These are phyloP conservation scores for Capsella bursapastoris DNA, from an alignment of 345 rosid genomes.

Conservation along the genomic window DNA sequence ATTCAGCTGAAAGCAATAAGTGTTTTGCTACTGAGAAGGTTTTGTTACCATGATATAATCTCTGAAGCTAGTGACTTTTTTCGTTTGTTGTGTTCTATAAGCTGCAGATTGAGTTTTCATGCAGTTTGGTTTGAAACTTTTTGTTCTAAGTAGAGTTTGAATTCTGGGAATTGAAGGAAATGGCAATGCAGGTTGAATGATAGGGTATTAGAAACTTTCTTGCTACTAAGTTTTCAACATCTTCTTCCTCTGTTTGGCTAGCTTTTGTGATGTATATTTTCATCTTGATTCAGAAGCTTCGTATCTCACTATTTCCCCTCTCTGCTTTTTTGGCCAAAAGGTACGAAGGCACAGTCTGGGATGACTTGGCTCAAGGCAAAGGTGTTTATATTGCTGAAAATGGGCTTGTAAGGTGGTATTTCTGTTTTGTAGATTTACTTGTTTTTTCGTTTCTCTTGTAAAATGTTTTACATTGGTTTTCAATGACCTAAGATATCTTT, in stretches of 20 bases:
- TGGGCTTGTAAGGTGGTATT: constrained; percentile 74
- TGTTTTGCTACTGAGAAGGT: background rate
- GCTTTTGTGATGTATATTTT: constrained; percentile 27
- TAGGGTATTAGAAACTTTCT: constrained; percentile 4
- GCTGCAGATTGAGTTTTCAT: constrained; percentile 13
- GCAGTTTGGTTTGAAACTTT: constrained; percentile 7
- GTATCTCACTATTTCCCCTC: background rate
- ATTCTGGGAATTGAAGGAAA: background rate
- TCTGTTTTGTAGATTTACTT: constrained; percentile 14
- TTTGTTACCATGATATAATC: background rate
- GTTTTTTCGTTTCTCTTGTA: constrained; percentile 12
- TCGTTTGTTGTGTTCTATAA: constrained; percentile 18
- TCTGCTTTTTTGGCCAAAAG: constrained; percentile 47
- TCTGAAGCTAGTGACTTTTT: constrained; percentile 8
- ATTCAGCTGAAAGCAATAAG: background rate
- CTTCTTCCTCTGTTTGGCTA: background rate
- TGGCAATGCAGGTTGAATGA: constrained; percentile 8
- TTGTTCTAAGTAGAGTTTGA: background rate
- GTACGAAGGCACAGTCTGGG: constrained; percentile 97
- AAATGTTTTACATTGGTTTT: background rate
- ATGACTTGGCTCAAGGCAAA: constrained; percentile 95
- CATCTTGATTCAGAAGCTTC: constrained; percentile 24
- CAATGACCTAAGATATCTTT: background rate
- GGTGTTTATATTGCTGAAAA: constrained; percentile 87
- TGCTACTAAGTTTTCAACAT: background rate